These are phyloP conservation scores for Venturia oleaginea DNA, from an alignment of 2,329 filamentous ascomycete genomes.

Conservation along the genomic window DNA sequence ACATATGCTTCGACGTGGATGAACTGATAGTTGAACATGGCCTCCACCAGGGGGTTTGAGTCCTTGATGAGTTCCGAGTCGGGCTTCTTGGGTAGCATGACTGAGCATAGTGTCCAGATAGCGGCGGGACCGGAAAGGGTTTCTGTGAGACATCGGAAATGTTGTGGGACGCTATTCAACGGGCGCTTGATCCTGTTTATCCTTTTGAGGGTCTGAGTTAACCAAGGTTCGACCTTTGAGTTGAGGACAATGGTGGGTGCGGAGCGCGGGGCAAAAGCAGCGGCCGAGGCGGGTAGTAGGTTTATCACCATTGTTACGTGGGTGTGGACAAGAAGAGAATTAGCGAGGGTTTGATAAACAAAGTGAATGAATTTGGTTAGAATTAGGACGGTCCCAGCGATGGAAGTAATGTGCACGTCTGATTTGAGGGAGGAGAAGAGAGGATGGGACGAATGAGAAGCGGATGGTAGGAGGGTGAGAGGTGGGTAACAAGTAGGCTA, in stretches of 20 bases:
- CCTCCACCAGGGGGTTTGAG: conserved; percentile 72
- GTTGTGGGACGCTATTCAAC: conserved; percentile 91
- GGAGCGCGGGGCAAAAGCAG: conserved; percentile 88
- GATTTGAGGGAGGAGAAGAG: conserved; percentile 27
- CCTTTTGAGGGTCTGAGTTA: conserved; percentile 92
- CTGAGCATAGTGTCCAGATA: conserved; percentile 87
- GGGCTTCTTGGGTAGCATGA: conserved; percentile 87
- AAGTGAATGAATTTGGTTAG: conserved; percentile 10
- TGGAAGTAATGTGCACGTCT: conserved; percentile 30
- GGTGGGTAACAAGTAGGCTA: conserved; percentile 26
- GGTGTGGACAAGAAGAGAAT: conserved; percentile 9
- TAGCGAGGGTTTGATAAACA: conserved; percentile 12
- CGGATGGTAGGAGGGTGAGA: conserved; percentile 34
- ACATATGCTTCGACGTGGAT: conserved; percentile 95
- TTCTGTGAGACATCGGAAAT: conserved; percentile 91
- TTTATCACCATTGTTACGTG: conserved; percentile 70
- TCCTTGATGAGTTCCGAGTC: conserved; percentile 78
- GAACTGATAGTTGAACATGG: conserved; percentile 85
- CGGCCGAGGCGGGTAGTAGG: conserved; percentile 88
- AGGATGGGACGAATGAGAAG: conserved; percentile 32
- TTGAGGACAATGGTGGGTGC: conserved; percentile 91
- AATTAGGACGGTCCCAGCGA: conserved; percentile 22
- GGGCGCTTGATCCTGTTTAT: conserved; percentile 95
- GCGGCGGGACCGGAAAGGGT: conserved; percentile 81
- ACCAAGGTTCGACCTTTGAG: conserved; percentile 89